Base-by-base conservation (phyloP, 306 rosid species). In the Rosa persica region DNA sequence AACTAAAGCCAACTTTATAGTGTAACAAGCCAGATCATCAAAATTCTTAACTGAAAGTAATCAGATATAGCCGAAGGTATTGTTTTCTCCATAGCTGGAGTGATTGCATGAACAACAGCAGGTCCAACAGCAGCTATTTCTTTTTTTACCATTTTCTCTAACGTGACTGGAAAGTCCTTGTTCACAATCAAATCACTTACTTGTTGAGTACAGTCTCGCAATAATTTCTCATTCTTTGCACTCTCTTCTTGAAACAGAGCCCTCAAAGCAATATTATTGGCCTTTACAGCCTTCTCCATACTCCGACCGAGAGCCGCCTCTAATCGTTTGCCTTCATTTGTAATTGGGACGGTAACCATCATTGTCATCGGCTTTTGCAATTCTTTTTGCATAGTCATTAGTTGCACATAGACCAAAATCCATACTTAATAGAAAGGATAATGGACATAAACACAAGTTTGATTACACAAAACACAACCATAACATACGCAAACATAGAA, bases 241-340 rank as follows among this genome's bases (percentile, higher is more conserved):
- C 79, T 91, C 83, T 96, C 99, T 87, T 93, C 98, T 79, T 89
- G 99, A 79, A 93, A 76, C 70, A 91, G 90, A 83, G 96, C 96
- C 98, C 93, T 93, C 73, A 96, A 78, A 81, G 90, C 94, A 83
- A 93, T 98, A 40, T 79, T 78, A 34, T 91, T 90, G 48, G 93
- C 87, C 88, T 91, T 93, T 66, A 91, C 71, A 80, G 92, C 78
- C 80, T 90, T 96, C 80, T 96, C 98, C 91, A 89, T 87, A 90
- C 76, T 90, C 75, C 90, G 87, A 73, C 96, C 94, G 27, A 93
- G 80, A 80, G 93, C 82, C 8, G 91, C 85, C 89, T 96, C 98
- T 22, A 96, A 90, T 84, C 98, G 81, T 81, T 85, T 91, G 60
- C 99, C 96, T 85, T 96, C 99, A 90, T 96, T 96, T 34, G 94